Percentiles rank a stretch among this genome's conserved stretches.
Conservation (phyloP, 1,139 yeast genomes). For the Diutina mesorugosa region DNA sequence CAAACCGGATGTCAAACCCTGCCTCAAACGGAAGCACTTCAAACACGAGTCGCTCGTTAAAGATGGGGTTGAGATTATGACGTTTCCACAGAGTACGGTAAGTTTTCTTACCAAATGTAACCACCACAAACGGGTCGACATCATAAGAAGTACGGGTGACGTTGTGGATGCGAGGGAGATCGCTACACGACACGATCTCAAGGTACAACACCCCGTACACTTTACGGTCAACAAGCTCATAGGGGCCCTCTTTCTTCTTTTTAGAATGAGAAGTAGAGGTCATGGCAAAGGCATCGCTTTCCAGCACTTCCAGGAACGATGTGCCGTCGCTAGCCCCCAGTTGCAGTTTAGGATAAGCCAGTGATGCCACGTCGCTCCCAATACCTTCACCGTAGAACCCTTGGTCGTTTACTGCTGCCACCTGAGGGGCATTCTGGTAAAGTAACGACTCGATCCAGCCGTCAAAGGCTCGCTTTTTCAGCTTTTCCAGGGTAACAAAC, state of each 20-base stretch:
- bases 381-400: constrained; percentile 21
- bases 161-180: constrained; percentile 54
- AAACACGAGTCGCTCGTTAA: constrained; percentile 69
- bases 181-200: constrained; percentile 62
- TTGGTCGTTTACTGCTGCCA: constrained; percentile 22
- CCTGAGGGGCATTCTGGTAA: constrained; percentile 16
- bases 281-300: not conserved
- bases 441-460: constrained; percentile 20
- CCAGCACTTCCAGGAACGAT: not conserved
- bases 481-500: not conserved
- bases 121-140: constrained; percentile 94
- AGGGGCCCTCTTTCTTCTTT: constrained; percentile 6
- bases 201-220: constrained; percentile 65
- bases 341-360: not conserved
- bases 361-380: not conserved
- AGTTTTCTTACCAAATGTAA: constrained; percentile 80
- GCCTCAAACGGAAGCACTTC: constrained; percentile 60
- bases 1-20: constrained; percentile 52
- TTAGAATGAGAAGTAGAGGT: not conserved
- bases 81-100: constrained; percentile 79
- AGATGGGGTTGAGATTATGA: constrained; percentile 74
- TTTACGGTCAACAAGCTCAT: constrained; percentile 25
- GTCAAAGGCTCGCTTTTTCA: constrained; percentile 8
- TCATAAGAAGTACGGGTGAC: constrained; percentile 66
- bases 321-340: not conserved